Conservation (phyloP, 768 basidiomycete genomes). For the Cyclocybe cylindracea region DNA sequence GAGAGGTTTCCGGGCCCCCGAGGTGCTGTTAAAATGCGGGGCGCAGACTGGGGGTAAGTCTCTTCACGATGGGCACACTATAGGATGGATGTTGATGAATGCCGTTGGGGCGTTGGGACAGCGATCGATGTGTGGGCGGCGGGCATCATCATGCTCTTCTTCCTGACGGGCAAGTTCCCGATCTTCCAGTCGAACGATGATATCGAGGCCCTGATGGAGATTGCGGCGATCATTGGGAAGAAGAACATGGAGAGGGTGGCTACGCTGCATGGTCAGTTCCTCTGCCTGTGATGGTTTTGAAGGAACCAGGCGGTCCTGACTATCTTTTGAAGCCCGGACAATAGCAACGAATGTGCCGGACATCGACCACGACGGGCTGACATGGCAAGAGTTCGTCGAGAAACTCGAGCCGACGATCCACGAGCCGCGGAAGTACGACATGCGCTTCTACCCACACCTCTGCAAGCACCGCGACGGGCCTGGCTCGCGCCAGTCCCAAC, state of each 20-base stretch:
- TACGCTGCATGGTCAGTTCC: slow-evolving; percentile 77
- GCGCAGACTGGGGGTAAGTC: slow-evolving; percentile 87
- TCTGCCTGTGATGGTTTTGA: background rate
- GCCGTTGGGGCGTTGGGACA: slow-evolving; percentile 28
- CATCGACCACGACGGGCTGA: slow-evolving; percentile 61
- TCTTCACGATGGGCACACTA: background rate
- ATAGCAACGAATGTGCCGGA: slow-evolving; percentile 90
- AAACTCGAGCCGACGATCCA: slow-evolving; percentile 73
- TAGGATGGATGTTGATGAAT: background rate
- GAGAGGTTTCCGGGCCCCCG: slow-evolving; percentile 94
- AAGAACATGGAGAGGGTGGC: slow-evolving; percentile 84
- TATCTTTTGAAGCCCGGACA: slow-evolving; percentile 64
- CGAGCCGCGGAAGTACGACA: slow-evolving; percentile 49
- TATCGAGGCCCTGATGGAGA: slow-evolving; percentile 93
- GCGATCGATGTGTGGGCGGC: slow-evolving; percentile 98
- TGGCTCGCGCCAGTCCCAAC: background rate
- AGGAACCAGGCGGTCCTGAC: background rate
- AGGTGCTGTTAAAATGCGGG: slow-evolving; percentile 92
- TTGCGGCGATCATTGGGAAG: slow-evolving; percentile 83
- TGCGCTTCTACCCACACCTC: slow-evolving; percentile 58
- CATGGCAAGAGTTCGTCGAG: slow-evolving; percentile 77
- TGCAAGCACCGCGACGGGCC: slow-evolving; percentile 26
- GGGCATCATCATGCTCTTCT: slow-evolving; percentile 90
- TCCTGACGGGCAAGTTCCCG: slow-evolving; percentile 90
- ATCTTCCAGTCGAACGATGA: slow-evolving; percentile 94